A percentile compares a stretch with the other conserved stretches of the same genome.
These are phyloP conservation scores for Nemania sp. DNA, from an alignment of 2,329 filamentous ascomycete genomes.

Conservation along the genomic window DNA sequence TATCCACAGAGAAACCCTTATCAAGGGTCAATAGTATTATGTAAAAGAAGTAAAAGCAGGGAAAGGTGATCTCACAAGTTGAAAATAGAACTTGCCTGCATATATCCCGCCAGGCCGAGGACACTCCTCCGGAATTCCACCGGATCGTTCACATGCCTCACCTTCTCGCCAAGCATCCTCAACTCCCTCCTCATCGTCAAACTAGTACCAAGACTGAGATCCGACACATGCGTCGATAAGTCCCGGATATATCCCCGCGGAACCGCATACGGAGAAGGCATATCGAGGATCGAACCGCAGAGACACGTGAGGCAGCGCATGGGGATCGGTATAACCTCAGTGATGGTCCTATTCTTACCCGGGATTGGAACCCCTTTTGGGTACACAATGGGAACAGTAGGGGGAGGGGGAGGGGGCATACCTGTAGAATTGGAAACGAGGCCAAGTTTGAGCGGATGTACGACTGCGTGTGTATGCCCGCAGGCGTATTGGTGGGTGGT, in stretches of 20 bases:
- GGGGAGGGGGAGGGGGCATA: neutral
- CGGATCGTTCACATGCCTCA: neutral
- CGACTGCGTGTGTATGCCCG: conserved; percentile 18
- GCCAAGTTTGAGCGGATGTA: no score
- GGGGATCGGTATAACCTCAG: conserved; percentile 18
- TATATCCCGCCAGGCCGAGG: neutral
- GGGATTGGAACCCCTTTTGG: no score
- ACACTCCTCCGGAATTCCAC: neutral
- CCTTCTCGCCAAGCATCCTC: neutral
- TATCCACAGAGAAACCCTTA: neutral
- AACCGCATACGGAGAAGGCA: neutral
- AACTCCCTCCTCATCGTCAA: neutral
- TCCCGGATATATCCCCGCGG: conserved; percentile 5
- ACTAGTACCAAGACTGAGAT: neutral
- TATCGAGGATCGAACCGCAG: conserved; percentile 11
- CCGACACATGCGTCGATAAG: neutral
- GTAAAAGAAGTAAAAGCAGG: neutral
- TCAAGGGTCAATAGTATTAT: neutral
- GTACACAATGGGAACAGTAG: no score
- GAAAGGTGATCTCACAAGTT: neutral
- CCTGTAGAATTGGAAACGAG: no score
- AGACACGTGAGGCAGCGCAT: conserved; percentile 19
- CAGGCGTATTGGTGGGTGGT: conserved; percentile 25
- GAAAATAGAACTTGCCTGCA: neutral
- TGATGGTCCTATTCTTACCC: neutral